Conservation (phyloP, 2,329 filamentous ascomycete genomes). For the Colletotrichum sp. region DNA sequence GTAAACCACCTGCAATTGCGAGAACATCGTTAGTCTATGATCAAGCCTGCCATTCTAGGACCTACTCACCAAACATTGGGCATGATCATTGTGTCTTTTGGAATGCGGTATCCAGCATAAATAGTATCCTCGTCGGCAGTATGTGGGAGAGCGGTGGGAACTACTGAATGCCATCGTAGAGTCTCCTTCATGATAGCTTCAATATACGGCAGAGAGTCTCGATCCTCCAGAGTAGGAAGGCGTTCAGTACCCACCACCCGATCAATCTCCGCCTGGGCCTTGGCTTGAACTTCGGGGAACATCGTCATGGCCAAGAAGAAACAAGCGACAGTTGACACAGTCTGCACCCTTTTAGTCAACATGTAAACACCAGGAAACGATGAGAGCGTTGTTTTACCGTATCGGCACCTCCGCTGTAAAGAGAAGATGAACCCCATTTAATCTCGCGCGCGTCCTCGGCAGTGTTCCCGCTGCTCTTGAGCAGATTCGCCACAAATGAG, state of each 20-base stretch:
- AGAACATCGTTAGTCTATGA: fast-evolving
- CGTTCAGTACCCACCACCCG: conserved; percentile 51
- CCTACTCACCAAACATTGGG: conserved; percentile 26
- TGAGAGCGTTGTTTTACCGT: conserved; percentile 14
- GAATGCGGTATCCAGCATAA: conserved; percentile 10
- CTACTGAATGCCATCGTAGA: conserved; percentile 59
- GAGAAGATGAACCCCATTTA: conserved; percentile 4
- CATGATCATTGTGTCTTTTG: conserved; percentile 15
- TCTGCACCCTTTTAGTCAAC: too few species aligned
- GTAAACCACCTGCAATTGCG: conserved; percentile 36
- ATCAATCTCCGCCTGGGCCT: conserved; percentile 58
- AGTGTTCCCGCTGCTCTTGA: not conserved
- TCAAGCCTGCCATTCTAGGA: not conserved
- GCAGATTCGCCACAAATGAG: not conserved
- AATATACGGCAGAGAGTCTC: conserved; percentile 54
- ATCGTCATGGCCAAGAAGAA: conserved; percentile 55
- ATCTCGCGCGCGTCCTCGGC: not conserved
- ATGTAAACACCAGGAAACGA: too few species aligned
- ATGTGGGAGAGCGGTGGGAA: conserved; percentile 46
- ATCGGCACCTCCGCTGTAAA: conserved; percentile 19
- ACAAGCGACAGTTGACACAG: conserved; percentile 33
- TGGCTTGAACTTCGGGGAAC: conserved; percentile 48
- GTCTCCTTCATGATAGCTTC: conserved; percentile 60
- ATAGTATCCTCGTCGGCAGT: conserved; percentile 29
- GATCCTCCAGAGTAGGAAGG: conserved; percentile 53